Base-by-base conservation (phyloP, 2,329 filamentous ascomycete species). In the Chaetothyriales sp. region DNA sequence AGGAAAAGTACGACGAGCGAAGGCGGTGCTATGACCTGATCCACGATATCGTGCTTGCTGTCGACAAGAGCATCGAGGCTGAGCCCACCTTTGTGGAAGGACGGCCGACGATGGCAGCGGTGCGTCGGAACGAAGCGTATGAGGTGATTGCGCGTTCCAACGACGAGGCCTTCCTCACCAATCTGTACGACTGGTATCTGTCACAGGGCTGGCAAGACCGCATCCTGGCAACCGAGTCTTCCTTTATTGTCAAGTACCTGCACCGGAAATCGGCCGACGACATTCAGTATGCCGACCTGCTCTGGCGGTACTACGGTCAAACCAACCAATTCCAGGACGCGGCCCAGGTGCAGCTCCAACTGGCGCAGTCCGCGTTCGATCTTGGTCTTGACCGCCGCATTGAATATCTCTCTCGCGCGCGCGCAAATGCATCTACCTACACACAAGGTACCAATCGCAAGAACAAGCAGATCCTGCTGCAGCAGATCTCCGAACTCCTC, bases 131-230 rank as follows among this genome's bases (percentile, higher is more conserved):
- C 47, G 90, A 98, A 69, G 90, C 92, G 0, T 95, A 96, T 67
- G 79, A 82, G 44, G 85, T 95, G 2, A 88, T 98, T 60, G 86
- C 93, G 63, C 78, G 77, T 52, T 94, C 90, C 0, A 78, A 83
- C 12, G 92, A 98, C 59, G 86, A 95, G 62, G 85, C 95, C 3
- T 98, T 98, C 71, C 84, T 96, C 65, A 93, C 86, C 54, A 87
- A 86, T 61, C 75, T 98, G n/a, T 98, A 95, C 64, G 89, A 95
- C 62, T 98, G 92, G 90, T 98, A 98, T 66, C 81, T 96, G 58
- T 70, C 77, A 49, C 82, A 89, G 64, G 83, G 84, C 18, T 89
- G 86, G 80, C 84, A 80, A 8, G 87, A 95, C 56, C 83, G 88
- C 12, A 77, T 98, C 25, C 77, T 98, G 32, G 80, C 83, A 36